Evolutionary conservation across 2,329 filamentous ascomycete species (phyloP).

Genomic region (Xylaria sp.): DNA sequence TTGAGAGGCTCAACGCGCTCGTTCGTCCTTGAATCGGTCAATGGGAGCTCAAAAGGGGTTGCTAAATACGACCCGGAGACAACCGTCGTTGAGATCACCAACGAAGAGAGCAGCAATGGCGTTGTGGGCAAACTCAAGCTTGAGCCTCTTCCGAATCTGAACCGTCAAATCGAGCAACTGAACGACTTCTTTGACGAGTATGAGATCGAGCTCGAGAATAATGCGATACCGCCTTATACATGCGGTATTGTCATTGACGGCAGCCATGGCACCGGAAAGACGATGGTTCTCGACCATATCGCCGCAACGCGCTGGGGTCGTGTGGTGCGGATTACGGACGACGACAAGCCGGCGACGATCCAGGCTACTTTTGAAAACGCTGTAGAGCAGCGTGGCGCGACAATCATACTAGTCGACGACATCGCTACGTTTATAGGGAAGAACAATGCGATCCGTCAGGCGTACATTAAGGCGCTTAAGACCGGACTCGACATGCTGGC

Average conservation of each 20-base stretch:
- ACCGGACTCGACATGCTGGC: constrained; percentile 53
- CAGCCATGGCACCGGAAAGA: constrained; percentile 79
- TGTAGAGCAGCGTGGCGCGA: constrained; percentile 57
- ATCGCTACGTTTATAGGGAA: constrained; percentile 65
- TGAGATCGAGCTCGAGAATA: constrained; percentile 35
- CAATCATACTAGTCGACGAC: constrained; percentile 73
- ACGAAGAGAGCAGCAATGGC: constrained; percentile 26
- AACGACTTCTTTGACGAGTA: constrained; percentile 62
- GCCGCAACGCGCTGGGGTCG: constrained; percentile 64
- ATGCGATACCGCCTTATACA: constrained; percentile 35
- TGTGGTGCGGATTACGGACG: constrained; percentile 55
- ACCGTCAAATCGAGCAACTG: constrained; percentile 56
- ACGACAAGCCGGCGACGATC: constrained; percentile 55
- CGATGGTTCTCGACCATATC: constrained; percentile 63
- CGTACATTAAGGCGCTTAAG: constrained; percentile 46
- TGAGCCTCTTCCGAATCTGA: constrained; percentile 61
- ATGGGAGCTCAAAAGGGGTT: constrained; percentile 40
- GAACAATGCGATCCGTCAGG: constrained; percentile 46
- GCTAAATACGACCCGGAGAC: constrained; percentile 40
- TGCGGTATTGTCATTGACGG: constrained; percentile 72
- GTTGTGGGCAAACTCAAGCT: constrained; percentile 39
- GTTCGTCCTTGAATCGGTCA: constrained; percentile 56
- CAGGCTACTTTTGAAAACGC: constrained; percentile 67
- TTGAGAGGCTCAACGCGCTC: constrained; percentile 52
- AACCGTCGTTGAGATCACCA: constrained; percentile 37